Conservation (phyloP, 2,329 filamentous ascomycete genomes). For the Aspergillus intermedius region DNA sequence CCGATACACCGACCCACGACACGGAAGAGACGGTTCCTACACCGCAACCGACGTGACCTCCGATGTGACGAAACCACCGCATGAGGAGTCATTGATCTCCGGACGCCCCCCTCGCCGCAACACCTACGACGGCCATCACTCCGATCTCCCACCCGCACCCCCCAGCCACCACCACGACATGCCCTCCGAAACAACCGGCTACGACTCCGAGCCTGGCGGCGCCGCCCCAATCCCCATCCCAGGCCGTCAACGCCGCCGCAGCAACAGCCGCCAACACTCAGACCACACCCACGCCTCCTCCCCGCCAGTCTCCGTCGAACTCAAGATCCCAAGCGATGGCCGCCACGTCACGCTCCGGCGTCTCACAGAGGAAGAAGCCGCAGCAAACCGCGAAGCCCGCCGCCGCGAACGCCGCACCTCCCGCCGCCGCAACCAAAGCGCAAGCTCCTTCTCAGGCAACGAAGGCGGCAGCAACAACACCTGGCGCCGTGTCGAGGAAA, state of each 20-base stretch:
- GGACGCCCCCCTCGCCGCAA: slow-evolving; percentile 25
- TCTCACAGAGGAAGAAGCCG: slow-evolving; percentile 57
- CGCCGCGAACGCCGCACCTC: slow-evolving; percentile 39
- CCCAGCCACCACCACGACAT: slow-evolving; percentile 36
- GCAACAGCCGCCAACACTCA: slow-evolving; percentile 24
- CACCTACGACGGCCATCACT: slow-evolving; percentile 22
- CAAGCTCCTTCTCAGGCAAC: slow-evolving; percentile 36
- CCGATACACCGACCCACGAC: slow-evolving; percentile 53
- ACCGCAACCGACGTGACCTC: slow-evolving; percentile 33
- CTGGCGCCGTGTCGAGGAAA: slow-evolving; percentile 45
- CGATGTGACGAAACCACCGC: slow-evolving; percentile 26
- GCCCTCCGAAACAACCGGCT: slow-evolving; percentile 26
- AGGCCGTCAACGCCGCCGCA: slow-evolving; percentile 25
- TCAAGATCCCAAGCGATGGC: slow-evolving; percentile 60
- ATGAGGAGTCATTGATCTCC: slow-evolving; percentile 29
- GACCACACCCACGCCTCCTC: slow-evolving; percentile 43
- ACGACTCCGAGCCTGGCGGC: slow-evolving; percentile 25
- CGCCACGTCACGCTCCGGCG: slow-evolving; percentile 57
- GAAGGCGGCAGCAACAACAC: slow-evolving; percentile 33
- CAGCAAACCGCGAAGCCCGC: slow-evolving; percentile 52
- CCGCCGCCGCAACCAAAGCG: slow-evolving; percentile 35
- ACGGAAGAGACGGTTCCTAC: slow-evolving; percentile 26
- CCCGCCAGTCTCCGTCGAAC: slow-evolving; percentile 58
- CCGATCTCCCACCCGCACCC: slow-evolving; percentile 35
- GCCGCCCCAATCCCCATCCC: slow-evolving; percentile 28